Evolutionary conservation across 352 stramenopile species (phyloP), one percentile per base, ranked within the genome.

Genomic region (Thraustotheca clavata): DNA sequence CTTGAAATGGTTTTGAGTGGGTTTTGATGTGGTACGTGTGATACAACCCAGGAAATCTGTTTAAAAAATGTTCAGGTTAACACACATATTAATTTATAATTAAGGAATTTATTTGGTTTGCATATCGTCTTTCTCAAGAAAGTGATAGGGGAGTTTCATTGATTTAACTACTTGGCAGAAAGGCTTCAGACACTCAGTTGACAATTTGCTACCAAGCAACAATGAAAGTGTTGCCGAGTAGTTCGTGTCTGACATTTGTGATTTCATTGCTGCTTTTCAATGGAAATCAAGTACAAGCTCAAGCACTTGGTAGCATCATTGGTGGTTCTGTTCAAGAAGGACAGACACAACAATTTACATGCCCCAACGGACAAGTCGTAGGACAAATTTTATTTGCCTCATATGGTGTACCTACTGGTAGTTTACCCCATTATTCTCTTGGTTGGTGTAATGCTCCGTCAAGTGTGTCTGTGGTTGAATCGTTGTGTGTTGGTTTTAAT

Each of bases 201-300:
- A 24, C 3, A 52, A 52, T 52, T 52, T 52, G 43, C 43, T 31
- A n/a, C n/a, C n/a, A 31, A 8, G 43, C 43, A 52, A 52, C 31
- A 35, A 52, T 52, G 43, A 52, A 52, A 52, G 43, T 52, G 9
- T 52, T 52, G 14, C 43, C 43, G 43, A 35, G 34, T 31, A 31
- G 43, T 52, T 31, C 24, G 9, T 31, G 34, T 6, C 43, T 52
- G 9, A 35, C 43, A 11, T 31, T 52, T 11, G 34, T 31, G 43
- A 6, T 52, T 24, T 31, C 43, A 1, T 52, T 52, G 43, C 43
- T 52, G 11, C 43, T 52, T 11, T 31, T 52, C 43, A 52, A 52
- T 24, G 43, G 24, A 31, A 9, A 52, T 9, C 43, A 31, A 2
- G n/a, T 24, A 14, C 43, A 31, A 14, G 43, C 43, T 24, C 43